Evolutionary conservation across 495 filamentous ascomycete species (phyloP), one percentile per base, ranked within the genome.

Genomic region (Baudoinia panamericana): DNA sequence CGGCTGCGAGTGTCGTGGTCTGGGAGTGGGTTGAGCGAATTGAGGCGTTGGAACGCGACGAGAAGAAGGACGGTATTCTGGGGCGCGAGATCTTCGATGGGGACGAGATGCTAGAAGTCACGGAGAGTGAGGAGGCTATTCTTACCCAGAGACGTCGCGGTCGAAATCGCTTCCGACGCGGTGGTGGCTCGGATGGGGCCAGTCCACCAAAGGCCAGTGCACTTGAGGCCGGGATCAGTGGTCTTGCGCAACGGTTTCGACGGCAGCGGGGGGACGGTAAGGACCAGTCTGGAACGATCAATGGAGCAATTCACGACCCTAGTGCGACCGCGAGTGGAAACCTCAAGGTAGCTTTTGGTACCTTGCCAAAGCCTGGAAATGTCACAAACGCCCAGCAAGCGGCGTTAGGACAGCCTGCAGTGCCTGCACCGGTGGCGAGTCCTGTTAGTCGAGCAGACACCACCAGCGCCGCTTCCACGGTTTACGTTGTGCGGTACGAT

Each of bases 11-110:
- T 62, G 90, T 95, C 15, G 81, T 96, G 12, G 90, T 97, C 1
- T 97, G 90, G 90, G 90, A 97, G 59, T 97, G 90, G 90, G 90
- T 97, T 13, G 90, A 97, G 58, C 72, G 92, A n/a, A 97, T 97
- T 38, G 90, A 97, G 57, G 85, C 85, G 0, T 62, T 97, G 34
- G 90, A 97, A 60, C 73, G 90, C 37, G 88, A 97, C 54, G 90
- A 97, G 52, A 83, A 83, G 53, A 93, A 93, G 58, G 90, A 93
- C 45, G 92, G 90, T 7, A 88, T 97, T 18, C 67, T 97, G 3
- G 90, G 90, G 15, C 67, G 90, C 45, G 90, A 97, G 55, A 75
- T 96, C 0, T 96, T 95, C 48, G 90, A 96, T 53, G 92, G 88
- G 11, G 90, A 97, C 50, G 90, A 97, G 58, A 93, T 92, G 84